Evolutionary conservation across 768 basidiomycete species (phyloP).

Genomic region (Dioszegia hungarica): DNA sequence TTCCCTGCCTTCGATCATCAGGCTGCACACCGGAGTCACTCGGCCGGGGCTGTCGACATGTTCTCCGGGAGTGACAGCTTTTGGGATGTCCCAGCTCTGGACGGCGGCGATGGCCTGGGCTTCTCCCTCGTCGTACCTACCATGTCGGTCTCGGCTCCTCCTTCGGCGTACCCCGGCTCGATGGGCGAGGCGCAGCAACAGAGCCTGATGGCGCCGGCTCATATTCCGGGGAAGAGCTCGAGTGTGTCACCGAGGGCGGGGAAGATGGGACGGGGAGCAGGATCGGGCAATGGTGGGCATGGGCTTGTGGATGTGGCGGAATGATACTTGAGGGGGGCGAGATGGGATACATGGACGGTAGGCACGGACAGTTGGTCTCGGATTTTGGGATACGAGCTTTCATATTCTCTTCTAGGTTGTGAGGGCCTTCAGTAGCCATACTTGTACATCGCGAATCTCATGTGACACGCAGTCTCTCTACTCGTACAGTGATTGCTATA

Average conservation of each 20-base stretch:
- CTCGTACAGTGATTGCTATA: too few relatives aligned
- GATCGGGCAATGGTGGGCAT: background rate
- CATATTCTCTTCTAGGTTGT: too few relatives aligned
- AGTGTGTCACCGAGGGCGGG: background rate
- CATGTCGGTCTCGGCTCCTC: background rate
- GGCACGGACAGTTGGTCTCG: too few relatives aligned
- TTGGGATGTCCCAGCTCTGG: background rate
- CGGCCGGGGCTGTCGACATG: background rate
- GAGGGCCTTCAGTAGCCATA: background rate
- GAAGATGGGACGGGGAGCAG: background rate
- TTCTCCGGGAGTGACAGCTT: background rate
- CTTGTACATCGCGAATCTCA: background rate
- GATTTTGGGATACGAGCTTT: too few relatives aligned
- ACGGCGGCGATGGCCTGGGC: background rate
- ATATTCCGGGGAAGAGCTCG: background rate
- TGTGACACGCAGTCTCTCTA: too few relatives aligned
- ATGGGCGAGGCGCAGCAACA: background rate
- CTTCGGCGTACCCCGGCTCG: background rate
- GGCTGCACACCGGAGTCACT: background rate
- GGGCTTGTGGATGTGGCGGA: background rate
- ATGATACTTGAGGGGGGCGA: background rate
- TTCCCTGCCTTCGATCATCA: background rate
- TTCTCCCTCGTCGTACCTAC: background rate
- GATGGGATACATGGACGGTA: too few relatives aligned
- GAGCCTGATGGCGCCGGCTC: background rate